Evolutionary conservation across 1,139 yeast species (phyloP).

Genomic region (Protomyces lactucae-debilis): DNA sequence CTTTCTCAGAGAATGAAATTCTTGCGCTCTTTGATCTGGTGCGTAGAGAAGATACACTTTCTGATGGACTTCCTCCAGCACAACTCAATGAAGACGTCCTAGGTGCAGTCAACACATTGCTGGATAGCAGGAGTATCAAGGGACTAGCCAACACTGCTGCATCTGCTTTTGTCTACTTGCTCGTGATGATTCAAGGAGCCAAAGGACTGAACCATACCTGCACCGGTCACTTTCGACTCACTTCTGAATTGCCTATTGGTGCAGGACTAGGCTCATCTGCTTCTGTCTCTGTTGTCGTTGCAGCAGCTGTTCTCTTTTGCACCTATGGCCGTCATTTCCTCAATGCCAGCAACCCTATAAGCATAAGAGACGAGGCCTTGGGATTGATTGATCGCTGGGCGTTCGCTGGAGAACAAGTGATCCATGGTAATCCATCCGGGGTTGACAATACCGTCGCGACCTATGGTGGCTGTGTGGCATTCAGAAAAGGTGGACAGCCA

Average conservation of each 20-base stretch:
- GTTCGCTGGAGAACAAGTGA: slow-evolving; percentile 86
- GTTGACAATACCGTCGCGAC: slow-evolving; percentile 96
- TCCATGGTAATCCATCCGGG: slow-evolving; percentile 96
- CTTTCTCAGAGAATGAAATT: not conserved
- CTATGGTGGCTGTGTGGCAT: slow-evolving; percentile 91
- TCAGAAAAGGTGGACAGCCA: slow-evolving; percentile 49
- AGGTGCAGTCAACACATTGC: slow-evolving; percentile 45
- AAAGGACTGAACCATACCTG: slow-evolving; percentile 44
- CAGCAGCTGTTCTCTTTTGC: slow-evolving; percentile 65
- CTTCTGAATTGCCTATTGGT: slow-evolving; percentile 89
- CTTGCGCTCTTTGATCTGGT: not conserved
- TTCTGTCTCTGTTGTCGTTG: slow-evolving; percentile 75
- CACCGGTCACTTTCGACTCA: slow-evolving; percentile 52
- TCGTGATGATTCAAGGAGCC: slow-evolving; percentile 51
- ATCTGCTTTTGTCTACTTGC: slow-evolving; percentile 75
- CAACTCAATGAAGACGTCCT: slow-evolving; percentile 61
- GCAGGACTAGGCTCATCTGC: slow-evolving; percentile 98
- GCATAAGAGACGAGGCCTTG: slow-evolving; percentile 42
- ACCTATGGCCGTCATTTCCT: slow-evolving; percentile 51
- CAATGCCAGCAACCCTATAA: slow-evolving; percentile 31
- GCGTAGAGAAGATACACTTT: slow-evolving; percentile 46
- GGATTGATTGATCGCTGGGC: slow-evolving; percentile 79
- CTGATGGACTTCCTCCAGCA: not conserved
- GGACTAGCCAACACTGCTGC: slow-evolving; percentile 56
- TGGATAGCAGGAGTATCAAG: slow-evolving; percentile 37